Percentiles rank a stretch among this genome's conserved stretches.
These are phyloP conservation scores for Zoysia pacifica DNA, from an alignment of 176 grass and related monocot species.

Conservation along the genomic window DNA sequence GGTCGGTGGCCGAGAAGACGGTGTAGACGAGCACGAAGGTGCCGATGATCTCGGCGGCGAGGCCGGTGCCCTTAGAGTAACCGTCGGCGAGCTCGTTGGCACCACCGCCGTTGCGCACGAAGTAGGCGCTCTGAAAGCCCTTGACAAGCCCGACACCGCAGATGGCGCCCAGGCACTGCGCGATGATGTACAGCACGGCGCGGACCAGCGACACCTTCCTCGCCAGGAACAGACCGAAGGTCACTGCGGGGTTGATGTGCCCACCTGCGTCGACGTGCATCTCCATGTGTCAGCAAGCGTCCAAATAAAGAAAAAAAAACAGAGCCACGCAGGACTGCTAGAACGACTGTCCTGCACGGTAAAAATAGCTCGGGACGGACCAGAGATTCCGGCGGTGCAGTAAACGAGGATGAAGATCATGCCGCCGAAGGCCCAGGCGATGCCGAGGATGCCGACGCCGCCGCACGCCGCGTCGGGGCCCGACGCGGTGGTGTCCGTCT, in stretches of 20 bases:
- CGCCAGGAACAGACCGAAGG: constrained; percentile 88
- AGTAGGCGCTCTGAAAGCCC: constrained; percentile 70
- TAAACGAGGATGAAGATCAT: constrained; percentile 96
- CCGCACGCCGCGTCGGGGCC: constrained; percentile 25
- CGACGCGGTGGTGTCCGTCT: neutral
- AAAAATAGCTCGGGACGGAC: constrained; percentile 26
- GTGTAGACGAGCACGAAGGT: constrained; percentile 99
- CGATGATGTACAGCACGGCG: constrained; percentile 78
- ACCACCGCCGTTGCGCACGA: constrained; percentile 65
- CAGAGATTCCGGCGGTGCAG: constrained; percentile 90
- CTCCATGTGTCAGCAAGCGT: neutral
- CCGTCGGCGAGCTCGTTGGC: constrained; percentile 67
- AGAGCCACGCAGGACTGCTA: no score
- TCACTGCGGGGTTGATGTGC: constrained; percentile 95
- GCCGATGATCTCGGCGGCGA: constrained; percentile 93
- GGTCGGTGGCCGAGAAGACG: constrained; percentile 93
- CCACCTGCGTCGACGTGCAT: constrained; percentile 44
- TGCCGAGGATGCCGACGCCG: constrained; percentile 73
- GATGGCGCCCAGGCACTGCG: constrained; percentile 87
- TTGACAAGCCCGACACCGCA: constrained; percentile 86
- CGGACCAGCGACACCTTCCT: constrained; percentile 79
- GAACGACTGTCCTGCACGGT: neutral
- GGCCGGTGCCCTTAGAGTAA: constrained; percentile 78
- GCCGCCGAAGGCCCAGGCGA: constrained; percentile 88
- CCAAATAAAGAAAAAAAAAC: neutral